Base-by-base conservation (phyloP, 2,329 filamentous ascomycete species). In the Colletotrichum sp. region DNA sequence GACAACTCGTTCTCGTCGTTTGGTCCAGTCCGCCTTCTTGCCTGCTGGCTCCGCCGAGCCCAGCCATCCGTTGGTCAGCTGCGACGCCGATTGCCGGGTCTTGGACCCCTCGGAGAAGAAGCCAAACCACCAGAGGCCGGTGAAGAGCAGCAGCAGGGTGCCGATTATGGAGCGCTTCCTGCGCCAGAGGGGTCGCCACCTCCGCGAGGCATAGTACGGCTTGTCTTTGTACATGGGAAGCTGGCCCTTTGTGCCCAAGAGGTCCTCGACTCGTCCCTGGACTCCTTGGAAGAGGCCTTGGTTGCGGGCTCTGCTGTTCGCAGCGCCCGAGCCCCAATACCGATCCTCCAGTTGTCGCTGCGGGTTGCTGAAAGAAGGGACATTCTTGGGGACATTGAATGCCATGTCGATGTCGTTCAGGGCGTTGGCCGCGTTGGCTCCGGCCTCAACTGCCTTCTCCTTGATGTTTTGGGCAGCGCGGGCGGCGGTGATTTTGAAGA, bases 221-320 rank as follows among this genome's bases (percentile, higher is more conserved):
- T 99, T 99, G 87, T 99, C 97, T 86, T 99, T 99, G 88, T 99
- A 99, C 94, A 99, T 96, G 62, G 97, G 97, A 78, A 99, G 87
- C 74, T 92, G 88, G 77, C 84, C 81, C 77, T 84, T 85, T 28
- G 86, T 90, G 49, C 93, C 91, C 77, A 96, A 93, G 76, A 96
- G 89, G 75, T 88, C 89, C 67, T 90, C 90, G 44, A 95, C 88
- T 77, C 90, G 92, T 80, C 91, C 90, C 65, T 93, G 88, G 52
- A 95, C 88, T 64, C 87, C 89, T 75, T 87, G 85, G 63, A 91
- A 82, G 60, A 90, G 84, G 69, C 85, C 80, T 77, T 78, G 79
- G 76, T 83, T 80, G 72, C 86, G 82, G 79, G 82, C 83, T 80
- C 85, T 88, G 77, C 85, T 82, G 30, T 86, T 86, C 69, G 87